Conservation (phyloP, 2,329 filamentous ascomycete species). For the Clarireedia monteithiana region DNA sequence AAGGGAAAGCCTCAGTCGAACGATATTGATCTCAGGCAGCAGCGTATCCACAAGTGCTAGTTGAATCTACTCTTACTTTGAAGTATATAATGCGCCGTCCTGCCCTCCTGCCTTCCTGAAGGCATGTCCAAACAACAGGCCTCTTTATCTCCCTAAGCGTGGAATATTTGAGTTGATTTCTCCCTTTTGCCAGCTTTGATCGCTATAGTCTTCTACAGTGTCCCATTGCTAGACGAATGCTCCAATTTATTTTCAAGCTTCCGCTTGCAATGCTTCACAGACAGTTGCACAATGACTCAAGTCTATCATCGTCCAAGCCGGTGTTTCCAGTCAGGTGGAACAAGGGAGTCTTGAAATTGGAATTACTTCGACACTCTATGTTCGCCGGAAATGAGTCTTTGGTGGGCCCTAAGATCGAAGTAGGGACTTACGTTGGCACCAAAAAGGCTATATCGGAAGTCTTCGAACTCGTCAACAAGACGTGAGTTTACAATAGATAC, state of each 20-base stretch:
- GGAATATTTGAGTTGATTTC: background rate
- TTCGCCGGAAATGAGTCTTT: background rate
- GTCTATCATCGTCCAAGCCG: background rate
- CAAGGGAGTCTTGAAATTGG: slow-evolving; percentile 2
- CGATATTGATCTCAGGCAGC: too few relatives aligned
- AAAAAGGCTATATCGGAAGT: slow-evolving; percentile 7
- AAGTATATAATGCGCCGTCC: background rate
- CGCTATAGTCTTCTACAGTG: background rate
- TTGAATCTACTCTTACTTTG: too few relatives aligned
- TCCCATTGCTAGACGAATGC: background rate
- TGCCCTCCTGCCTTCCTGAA: too few relatives aligned
- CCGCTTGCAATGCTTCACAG: background rate
- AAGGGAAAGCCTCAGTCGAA: too few relatives aligned
- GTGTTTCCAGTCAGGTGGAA: slow-evolving; percentile 2
- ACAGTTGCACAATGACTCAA: background rate
- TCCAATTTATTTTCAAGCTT: background rate
- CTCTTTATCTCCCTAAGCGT: background rate
- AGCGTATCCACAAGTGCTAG: too few relatives aligned
- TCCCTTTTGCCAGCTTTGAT: background rate
- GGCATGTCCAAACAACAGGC: background rate
- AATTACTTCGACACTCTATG: slow-evolving; percentile 4
- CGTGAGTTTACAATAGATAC: background rate
- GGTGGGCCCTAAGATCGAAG: background rate
- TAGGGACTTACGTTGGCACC: slow-evolving; percentile 2
- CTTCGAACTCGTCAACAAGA: background rate